These are phyloP conservation scores for Tanacetum coccineum DNA, from an alignment of 129 eudicot species.

Conservation along the genomic window DNA sequence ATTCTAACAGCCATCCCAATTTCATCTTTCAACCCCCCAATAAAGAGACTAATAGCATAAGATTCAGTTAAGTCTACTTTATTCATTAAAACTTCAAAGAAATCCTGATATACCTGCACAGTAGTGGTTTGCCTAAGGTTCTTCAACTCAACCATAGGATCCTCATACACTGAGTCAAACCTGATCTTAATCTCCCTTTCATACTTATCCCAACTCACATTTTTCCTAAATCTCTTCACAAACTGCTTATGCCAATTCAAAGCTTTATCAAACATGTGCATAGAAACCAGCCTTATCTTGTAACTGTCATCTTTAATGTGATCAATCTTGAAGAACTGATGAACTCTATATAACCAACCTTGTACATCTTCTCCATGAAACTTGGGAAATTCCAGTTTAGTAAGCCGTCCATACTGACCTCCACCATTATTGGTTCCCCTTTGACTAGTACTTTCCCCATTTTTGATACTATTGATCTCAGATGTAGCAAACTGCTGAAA, in stretches of 20 bases:
- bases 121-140: neutral
- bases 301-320: no score
- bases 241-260: neutral
- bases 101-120: neutral
- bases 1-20: neutral
- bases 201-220: neutral
- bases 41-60: neutral
- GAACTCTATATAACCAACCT: neutral
- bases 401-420: neutral
- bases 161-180: neutral
- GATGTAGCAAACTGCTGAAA: neutral
- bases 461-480: neutral
- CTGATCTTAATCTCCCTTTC: neutral
- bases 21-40: neutral
- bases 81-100: neutral
- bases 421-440: neutral
- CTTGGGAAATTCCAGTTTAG: neutral
- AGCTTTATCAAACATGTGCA: neutral
- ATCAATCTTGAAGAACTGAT: neutral
- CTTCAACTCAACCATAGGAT: neutral
- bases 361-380: neutral
- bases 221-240: neutral
- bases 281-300: neutral
- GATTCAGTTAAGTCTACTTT: neutral
- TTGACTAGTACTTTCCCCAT: no score